phyloP scores from a whole-genome alignment of 1,284 basidiomycete genomes.

The Lignosus rhinocerotis region DNA sequence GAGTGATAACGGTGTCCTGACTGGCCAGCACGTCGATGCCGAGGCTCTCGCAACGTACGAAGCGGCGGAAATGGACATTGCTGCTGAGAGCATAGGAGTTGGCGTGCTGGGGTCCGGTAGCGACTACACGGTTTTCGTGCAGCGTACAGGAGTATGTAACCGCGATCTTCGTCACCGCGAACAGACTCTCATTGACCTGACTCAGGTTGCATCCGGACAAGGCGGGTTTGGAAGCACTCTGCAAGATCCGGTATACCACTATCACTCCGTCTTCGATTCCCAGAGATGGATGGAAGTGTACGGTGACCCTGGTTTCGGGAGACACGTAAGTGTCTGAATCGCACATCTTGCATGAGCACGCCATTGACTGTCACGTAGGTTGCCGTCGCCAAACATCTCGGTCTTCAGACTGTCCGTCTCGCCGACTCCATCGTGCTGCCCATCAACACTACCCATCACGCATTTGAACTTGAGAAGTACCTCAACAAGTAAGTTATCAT shows the following conservation, averaged over 20 bases:
- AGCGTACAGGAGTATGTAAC: slow-evolving; percentile 46
- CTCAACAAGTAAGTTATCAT: slow-evolving; percentile 43
- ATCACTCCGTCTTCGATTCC: slow-evolving; percentile 77
- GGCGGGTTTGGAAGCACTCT: slow-evolving; percentile 48
- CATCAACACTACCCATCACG: slow-evolving; percentile 77
- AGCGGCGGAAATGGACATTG: slow-evolving; percentile 26
- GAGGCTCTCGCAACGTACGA: slow-evolving; percentile 30
- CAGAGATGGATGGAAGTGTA: slow-evolving; percentile 72
- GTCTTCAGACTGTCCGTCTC: slow-evolving; percentile 62
- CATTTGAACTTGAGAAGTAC: slow-evolving; percentile 49
- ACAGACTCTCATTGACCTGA: background rate
- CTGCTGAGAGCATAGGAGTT: slow-evolving; percentile 35
- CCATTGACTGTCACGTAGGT: slow-evolving; percentile 37
- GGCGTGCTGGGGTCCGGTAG: slow-evolving; percentile 54
- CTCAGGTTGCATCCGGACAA: slow-evolving; percentile 49
- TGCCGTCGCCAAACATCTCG: slow-evolving; percentile 69
- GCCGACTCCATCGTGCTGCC: slow-evolving; percentile 63
- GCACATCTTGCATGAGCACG: background rate
- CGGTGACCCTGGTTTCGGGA: slow-evolving; percentile 71
- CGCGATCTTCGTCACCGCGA: background rate
- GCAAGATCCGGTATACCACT: slow-evolving; percentile 73
- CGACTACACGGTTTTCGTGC: slow-evolving; percentile 80
- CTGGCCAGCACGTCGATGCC: slow-evolving; percentile 33
- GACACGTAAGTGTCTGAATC: slow-evolving; percentile 48
- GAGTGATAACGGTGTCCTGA: slow-evolving; percentile 54